Evolutionary conservation across 352 stramenopile species (phyloP), one percentile per base, ranked within the genome.

Genomic region (Saprolegnia parasitica): DNA sequence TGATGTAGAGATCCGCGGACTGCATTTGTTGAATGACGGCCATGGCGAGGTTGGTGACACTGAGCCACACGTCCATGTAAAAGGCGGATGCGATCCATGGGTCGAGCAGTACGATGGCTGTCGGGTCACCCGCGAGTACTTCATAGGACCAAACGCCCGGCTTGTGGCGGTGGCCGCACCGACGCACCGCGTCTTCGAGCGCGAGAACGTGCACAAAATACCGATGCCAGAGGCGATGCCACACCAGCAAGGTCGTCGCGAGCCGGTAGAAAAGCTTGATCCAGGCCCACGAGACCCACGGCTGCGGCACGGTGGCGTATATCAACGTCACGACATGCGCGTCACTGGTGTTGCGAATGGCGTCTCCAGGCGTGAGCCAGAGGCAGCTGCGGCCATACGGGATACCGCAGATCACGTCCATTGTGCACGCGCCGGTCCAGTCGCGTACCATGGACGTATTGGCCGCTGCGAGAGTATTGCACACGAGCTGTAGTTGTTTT

Each of bases 41-140:
- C 35, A 60, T 60, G 24, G 52, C 11, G 13, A 60, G 24, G 13
- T 16, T 60, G 20, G 24, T n/a, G 35, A 16, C 13, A 9, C 52
- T 60, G 11, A 24, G 20, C 52, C 52, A 60, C 24, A 35, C 24
- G 35, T 60, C 52, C 1, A 60, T 16, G 20, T 20, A 35, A 9
- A 26, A 60, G 24, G 52, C 52, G 1, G n/a, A 42, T 3, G 52
- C 52, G 20, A 60, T 60, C 24, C 35, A 60, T 3, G 52, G 52
- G 35, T 60, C 52, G 24, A 60, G 11, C 3, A 60, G 52, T 9
- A 60, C 52, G 16, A 60, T 60, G 35, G 52, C 52, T 24, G 52
- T 60, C 8, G 52, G n/a, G 35, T 60, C 52, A 9, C 52, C 52
- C 13, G 16, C 11, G 35, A 60, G 52, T 9, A 60, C 13, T 24